These are phyloP conservation scores for Coemansia aciculifera DNA, from an alignment of 192 early-diverging fungal genomes.

Conservation along the genomic window DNA sequence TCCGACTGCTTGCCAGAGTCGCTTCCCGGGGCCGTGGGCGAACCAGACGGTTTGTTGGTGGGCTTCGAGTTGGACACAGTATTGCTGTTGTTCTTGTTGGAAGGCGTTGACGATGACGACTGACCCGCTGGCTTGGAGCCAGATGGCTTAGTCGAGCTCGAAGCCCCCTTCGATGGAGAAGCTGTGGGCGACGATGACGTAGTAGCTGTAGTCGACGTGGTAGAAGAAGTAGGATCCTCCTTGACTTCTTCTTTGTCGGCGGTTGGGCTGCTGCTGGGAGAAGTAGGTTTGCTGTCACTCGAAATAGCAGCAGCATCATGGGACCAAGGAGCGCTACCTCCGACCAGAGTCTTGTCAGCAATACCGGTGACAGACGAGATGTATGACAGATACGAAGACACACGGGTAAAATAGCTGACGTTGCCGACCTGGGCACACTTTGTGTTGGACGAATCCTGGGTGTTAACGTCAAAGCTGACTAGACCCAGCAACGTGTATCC, in stretches of 20 bases:
- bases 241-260: background rate
- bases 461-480: constrained; percentile 55
- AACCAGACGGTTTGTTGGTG: background rate
- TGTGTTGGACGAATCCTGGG: constrained; percentile 38
- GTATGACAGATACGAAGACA: constrained; percentile 47
- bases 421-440: constrained; percentile 48
- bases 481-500: constrained; percentile 46
- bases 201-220: background rate
- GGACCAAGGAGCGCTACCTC: constrained; percentile 13
- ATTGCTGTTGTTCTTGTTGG: background rate
- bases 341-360: constrained; percentile 20
- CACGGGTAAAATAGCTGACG: constrained; percentile 53
- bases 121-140: constrained; percentile 7
- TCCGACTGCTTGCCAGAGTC: background rate
- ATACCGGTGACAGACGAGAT: constrained; percentile 43
- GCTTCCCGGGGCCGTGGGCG: background rate
- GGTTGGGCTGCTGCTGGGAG: background rate
- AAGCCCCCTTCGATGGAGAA: background rate
- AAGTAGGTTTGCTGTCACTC: background rate
- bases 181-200: background rate
- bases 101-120: background rate
- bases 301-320: constrained; percentile 4
- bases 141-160: background rate
- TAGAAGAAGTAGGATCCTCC: background rate
- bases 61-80: background rate